These are phyloP conservation scores for Peronospora tabacina DNA, from an alignment of 352 stramenopile species.

Conservation along the genomic window DNA sequence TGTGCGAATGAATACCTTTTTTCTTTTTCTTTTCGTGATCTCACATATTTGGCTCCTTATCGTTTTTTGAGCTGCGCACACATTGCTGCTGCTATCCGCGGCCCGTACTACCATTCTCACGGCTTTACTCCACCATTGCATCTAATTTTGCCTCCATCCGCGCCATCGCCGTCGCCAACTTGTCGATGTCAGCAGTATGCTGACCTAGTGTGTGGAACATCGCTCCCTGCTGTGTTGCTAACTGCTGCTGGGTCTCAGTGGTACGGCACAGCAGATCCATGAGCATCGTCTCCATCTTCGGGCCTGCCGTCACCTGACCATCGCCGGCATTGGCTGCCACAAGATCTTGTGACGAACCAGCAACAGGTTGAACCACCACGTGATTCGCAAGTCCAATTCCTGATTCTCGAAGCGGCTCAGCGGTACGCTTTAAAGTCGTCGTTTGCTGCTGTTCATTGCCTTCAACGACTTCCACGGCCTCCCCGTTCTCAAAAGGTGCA, in stretches of 20 bases:
- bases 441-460: constrained; percentile 19
- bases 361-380: constrained; percentile 49
- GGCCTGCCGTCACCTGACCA: constrained; percentile 70
- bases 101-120: constrained; percentile 20
- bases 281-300: constrained; percentile 88
- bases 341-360: constrained; percentile 63
- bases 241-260: constrained; percentile 85
- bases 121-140: constrained; percentile 60
- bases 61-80: constrained; percentile 19
- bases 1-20: constrained; percentile 32
- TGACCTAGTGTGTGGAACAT: constrained; percentile 89
- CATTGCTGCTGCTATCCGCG: constrained; percentile 18
- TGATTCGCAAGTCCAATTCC: constrained; percentile 76
- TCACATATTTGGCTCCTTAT: constrained; percentile 22
- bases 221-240: constrained; percentile 84
- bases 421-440: constrained; percentile 20
- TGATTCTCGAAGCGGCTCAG: constrained; percentile 45
- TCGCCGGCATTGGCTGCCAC: constrained; percentile 76
- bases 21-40: constrained; percentile 31
- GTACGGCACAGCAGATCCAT: constrained; percentile 86
- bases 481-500: constrained; percentile 47
- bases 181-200: constrained; percentile 86
- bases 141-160: constrained; percentile 88
- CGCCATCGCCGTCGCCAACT: constrained; percentile 76
- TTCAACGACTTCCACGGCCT: constrained; percentile 33